Base-by-base conservation (phyloP, 2,329 filamentous ascomycete species). In the Xylariaceae sp. region DNA sequence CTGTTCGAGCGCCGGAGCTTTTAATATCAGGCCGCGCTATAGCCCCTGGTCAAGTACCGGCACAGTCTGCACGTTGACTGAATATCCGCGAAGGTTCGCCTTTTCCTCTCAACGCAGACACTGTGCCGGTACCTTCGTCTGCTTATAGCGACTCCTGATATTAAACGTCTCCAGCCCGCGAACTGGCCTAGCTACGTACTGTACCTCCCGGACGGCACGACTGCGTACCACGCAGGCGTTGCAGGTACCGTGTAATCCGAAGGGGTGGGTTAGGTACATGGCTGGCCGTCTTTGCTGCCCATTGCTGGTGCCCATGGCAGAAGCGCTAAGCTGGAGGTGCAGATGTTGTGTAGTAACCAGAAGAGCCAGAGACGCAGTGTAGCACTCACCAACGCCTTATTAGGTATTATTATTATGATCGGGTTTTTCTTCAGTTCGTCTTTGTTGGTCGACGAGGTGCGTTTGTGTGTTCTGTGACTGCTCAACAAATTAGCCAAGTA, bases 401-500 rank as follows among this genome's bases (percentile, higher is more conserved):
- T 42, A 42, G 8, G 8, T 42, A 42, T 42, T 42, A 42, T 42
- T 42, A 30, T 30, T 58, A 53, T 42, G 8, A 42, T 42, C 11
- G 8, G 8, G 13, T 50, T 39, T 47, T 49, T 44, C 59, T 51
- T 18, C 9, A 53, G 51, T 50, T 59, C 23, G 49, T 48, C 37
- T 15, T 23, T n/a, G 56, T 47, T 57, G 42, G 18, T 48, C 42
- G 42, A 45, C 13, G 42, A 4, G 23, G 23, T 30, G 37, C 18
- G 53, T 54, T 54, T 59, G 57, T 60, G 60, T 53, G 44, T 37
- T 60, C 39, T 53, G 55, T 57, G 56, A 57, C 49, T 60, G 54
- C 58, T 58, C 51, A 58, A 55, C 51, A 59, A 63, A 63, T 63
- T 50, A 61, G 59, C 57, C 39, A 17, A 45, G 45, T 48, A 53